phyloP scores from a whole-genome alignment of 169 alveolate genomes.

The Hammondia hammondi region DNA sequence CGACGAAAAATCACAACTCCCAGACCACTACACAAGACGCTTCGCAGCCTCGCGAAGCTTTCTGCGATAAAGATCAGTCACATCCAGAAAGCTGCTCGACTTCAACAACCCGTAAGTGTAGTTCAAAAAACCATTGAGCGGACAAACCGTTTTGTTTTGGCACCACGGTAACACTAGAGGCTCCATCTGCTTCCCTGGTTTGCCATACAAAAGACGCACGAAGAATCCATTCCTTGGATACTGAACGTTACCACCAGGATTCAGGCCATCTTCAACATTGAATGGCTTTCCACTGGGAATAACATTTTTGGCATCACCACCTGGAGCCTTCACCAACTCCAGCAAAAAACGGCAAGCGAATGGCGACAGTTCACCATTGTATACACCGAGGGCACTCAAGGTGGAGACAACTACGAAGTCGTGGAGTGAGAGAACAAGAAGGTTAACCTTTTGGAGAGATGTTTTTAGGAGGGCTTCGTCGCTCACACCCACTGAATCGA shows the following conservation, averaged over 20 bases:
- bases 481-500: background rate
- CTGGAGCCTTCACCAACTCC: slow-evolving; percentile 8
- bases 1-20: too few relatives aligned
- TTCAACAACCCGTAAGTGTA: background rate
- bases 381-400: background rate
- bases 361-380: background rate
- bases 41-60: background rate
- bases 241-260: background rate
- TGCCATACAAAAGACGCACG: background rate
- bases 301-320: slow-evolving; percentile 4
- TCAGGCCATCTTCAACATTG: background rate
- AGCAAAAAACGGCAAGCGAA: background rate
- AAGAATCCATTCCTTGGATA: background rate
- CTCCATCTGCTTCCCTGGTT: background rate
- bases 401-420: background rate
- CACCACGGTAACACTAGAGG: background rate
- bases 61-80: background rate
- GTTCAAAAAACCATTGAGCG: slow-evolving; percentile 3
- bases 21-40: background rate
- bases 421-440: background rate
- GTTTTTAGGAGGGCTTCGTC: background rate
- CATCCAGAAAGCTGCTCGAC: background rate
- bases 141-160: background rate
- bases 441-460: background rate
- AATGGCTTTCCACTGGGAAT: background rate